A percentile compares a stretch with the other conserved stretches of the same genome.
Conservation (phyloP, 495 filamentous ascomycete species). For the Penicillium roqueforti region DNA sequence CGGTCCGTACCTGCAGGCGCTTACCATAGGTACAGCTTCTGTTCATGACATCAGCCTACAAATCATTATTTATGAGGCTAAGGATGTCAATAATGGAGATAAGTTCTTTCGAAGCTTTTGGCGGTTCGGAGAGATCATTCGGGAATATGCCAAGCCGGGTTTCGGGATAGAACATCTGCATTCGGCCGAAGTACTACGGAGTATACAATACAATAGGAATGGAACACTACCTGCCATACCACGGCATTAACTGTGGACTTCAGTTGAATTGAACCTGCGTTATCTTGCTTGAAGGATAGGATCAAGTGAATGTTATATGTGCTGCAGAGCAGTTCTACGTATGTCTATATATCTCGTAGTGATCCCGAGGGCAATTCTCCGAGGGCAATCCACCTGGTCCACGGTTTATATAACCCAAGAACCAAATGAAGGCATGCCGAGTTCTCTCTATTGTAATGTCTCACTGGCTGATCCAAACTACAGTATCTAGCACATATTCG, state of each 20-base stretch:
- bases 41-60: slow-evolving; percentile 1
- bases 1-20: too few species aligned
- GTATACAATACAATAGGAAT: too few species aligned
- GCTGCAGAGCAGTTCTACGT: neutral
- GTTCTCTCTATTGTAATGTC: neutral
- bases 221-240: neutral
- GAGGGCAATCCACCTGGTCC: neutral
- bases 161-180: neutral
- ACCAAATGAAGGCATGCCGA: neutral
- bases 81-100: neutral
- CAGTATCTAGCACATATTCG: neutral
- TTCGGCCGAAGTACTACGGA: neutral
- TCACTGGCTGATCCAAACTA: neutral
- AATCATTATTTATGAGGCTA: neutral
- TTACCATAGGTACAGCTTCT: too few species aligned
- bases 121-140: neutral
- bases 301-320: neutral
- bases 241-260: neutral
- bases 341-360: neutral
- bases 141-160: neutral
- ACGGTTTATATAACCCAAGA: neutral
- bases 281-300: neutral
- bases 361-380: too few species aligned
- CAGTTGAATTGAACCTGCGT: neutral
- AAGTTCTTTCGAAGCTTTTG: neutral